Evolutionary conservation across 768 basidiomycete genomes (phyloP), one percentile per base, ranked within the genome.

Genomic region (Fistulinella prunicolor): DNA sequence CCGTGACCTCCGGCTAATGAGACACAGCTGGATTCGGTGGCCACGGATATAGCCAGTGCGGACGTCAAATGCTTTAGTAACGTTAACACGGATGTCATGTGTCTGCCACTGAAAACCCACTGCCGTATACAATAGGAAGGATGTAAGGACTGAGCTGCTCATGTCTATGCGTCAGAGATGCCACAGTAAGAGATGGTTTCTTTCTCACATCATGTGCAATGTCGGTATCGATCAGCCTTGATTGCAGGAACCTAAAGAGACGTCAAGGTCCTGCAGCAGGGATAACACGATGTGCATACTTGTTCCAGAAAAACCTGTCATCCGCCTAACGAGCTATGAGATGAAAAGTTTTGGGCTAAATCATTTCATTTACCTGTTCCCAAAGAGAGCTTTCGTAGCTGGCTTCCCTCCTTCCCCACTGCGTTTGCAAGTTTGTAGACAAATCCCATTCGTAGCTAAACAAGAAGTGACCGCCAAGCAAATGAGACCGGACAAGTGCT

Each of bases 241-340:
- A 69, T 51, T 85, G 82, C 49, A 87, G 61, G 56, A 77, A 78
- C 61, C 75, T 77, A 56, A 20, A 30, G 26, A 23, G 36, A 39
- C 10, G 45, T 51, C 42, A 54, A 55, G 43, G 24, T 22, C 21
- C 23, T 35, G 26, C 42, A 41, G 41, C 17, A 51, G 14, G 20
- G 16, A 48, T 14, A 13, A 21, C 21, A 41, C 5, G 21, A 41
- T 53, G 19, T 20, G 21, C 42, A 16, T 6, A 63, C 81, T 82
- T 89, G 69, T 99, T 99, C 95, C 95, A 99, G 70, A 98, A 98
- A 71, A 99, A 99, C 53, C 94, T 79, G 61, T 96, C 93, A 55
- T 99, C 96, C 32, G 85, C 86, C 86, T 94, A 58, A 41, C 44
- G 20, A 28, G 17, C n/a, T 4, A n/a, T 67, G 32, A 60, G 46